Conservation (phyloP, 1,284 basidiomycete genomes). For the Marasmius tenuissimus region DNA sequence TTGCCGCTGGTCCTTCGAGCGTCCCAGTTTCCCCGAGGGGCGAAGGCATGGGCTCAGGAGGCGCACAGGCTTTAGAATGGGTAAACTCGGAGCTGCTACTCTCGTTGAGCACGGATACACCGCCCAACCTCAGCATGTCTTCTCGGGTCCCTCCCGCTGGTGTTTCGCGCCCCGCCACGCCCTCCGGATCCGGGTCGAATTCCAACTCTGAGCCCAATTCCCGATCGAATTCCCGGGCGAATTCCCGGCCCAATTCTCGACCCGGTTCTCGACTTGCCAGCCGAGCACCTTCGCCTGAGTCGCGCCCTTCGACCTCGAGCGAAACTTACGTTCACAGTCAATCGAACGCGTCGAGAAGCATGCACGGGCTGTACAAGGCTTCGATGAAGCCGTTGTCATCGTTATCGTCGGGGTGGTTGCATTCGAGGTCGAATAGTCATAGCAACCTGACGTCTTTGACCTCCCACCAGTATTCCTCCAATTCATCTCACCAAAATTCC, state of each 20-base stretch:
- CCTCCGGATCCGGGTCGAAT: constrained; percentile 26
- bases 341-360: constrained; percentile 46
- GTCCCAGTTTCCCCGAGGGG: constrained; percentile 42
- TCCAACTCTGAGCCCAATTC: constrained; percentile 20
- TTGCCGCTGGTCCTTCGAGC: constrained; percentile 16
- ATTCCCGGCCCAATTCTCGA: constrained; percentile 40
- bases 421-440: neutral
- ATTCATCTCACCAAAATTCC: constrained; percentile 30
- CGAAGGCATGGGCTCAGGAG: constrained; percentile 28
- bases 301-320: constrained; percentile 20
- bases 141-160: constrained; percentile 14
- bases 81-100: constrained; percentile 80
- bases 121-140: constrained; percentile 19
- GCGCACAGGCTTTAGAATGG: constrained; percentile 64
- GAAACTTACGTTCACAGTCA: constrained; percentile 53
- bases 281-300: constrained; percentile 52
- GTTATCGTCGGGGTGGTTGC: constrained; percentile 19
- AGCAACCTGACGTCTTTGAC: constrained; percentile 30
- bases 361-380: constrained; percentile 54
- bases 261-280: constrained; percentile 27
- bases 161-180: neutral
- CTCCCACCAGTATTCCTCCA: constrained; percentile 32
- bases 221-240: constrained; percentile 27
- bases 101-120: constrained; percentile 47
- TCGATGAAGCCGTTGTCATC: constrained; percentile 63